Conservation (phyloP, 2,329 filamentous ascomycete genomes). For the Acrodontium crateriforme region DNA sequence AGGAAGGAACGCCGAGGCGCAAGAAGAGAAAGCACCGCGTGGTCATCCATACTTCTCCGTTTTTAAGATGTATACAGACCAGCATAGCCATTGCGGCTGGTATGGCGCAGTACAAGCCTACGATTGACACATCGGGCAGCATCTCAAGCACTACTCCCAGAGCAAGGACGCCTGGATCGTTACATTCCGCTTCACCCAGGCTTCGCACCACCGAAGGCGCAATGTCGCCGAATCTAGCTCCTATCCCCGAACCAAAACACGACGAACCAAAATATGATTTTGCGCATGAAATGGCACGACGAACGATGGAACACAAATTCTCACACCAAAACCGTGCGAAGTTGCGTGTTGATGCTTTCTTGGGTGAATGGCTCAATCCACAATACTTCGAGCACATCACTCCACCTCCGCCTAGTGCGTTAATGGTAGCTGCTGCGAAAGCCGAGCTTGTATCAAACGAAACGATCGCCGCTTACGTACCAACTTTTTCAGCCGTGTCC, state of each 20-base stretch:
- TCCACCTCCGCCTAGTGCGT: conserved; percentile 67
- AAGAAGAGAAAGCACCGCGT: conserved; percentile 58
- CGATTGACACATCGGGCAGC: conserved; percentile 16
- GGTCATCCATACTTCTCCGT: conserved; percentile 86
- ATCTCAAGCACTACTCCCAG: conserved; percentile 13
- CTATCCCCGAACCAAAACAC: conserved; percentile 25
- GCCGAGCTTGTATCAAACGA: conserved; percentile 72
- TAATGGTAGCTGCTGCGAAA: conserved; percentile 84
- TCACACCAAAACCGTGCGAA: conserved; percentile 37
- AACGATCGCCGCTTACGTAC: conserved; percentile 33
- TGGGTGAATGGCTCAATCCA: conserved; percentile 89
- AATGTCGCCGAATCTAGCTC: conserved; percentile 14
- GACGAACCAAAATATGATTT: conserved; percentile 23
- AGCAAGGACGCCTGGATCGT: conserved; percentile 14
- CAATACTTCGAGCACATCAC: conserved; percentile 90
- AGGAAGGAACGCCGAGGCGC: conserved; percentile 10
- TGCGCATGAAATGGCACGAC: conserved; percentile 13
- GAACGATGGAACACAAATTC: conserved; percentile 18
- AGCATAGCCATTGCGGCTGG: conserved; percentile 78
- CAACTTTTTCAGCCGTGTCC: conserved; percentile 23
- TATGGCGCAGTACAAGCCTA: conserved; percentile 51
- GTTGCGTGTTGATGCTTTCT: conserved; percentile 76
- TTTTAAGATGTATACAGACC: conserved; percentile 82
- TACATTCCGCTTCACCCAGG: conserved; percentile 22
- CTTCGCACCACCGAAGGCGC: conserved; percentile 14